A percentile compares a stretch with the other conserved stretches of the same genome.
Evolutionary conservation across 495 filamentous ascomycete species (phyloP).

Genomic region (Xylaria sp.): DNA sequence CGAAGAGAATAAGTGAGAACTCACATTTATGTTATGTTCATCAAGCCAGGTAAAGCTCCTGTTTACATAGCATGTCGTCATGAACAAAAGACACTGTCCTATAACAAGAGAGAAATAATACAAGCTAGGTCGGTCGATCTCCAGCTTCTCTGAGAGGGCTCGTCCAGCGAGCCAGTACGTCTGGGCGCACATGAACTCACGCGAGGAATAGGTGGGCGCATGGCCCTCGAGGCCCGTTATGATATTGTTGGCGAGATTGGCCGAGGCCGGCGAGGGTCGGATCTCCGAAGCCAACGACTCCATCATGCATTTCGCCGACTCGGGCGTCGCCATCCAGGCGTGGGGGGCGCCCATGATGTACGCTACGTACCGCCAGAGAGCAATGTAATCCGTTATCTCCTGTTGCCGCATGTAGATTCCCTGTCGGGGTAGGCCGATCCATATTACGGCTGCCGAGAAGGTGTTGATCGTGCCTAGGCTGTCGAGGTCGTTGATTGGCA

Average conservation of each 20-base stretch:
- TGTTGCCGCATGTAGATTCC: constrained; percentile 68
- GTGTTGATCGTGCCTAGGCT: constrained; percentile 71
- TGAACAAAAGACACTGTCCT: constrained; percentile 73
- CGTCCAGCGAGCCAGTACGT: constrained; percentile 74
- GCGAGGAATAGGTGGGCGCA: constrained; percentile 67
- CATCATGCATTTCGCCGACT: constrained; percentile 65
- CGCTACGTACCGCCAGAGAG: constrained; percentile 77
- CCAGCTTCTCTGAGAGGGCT: constrained; percentile 65
- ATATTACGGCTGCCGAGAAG: constrained; percentile 72
- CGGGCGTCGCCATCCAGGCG: constrained; percentile 60
- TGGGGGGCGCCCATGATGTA: constrained; percentile 74
- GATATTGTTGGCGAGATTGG: constrained; percentile 75
- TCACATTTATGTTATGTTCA: constrained; percentile 59
- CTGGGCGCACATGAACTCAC: constrained; percentile 68
- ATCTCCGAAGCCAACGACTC: constrained; percentile 71
- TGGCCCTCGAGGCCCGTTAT: constrained; percentile 67
- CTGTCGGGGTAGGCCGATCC: constrained; percentile 72
- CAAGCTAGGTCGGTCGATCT: constrained; percentile 59
- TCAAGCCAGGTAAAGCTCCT: constrained; percentile 66
- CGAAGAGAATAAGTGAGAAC: constrained; percentile 7
- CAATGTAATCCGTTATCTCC: constrained; percentile 73
- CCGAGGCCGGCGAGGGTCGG: constrained; percentile 64
- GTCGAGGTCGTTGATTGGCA: constrained; percentile 80
- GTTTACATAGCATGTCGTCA: constrained; percentile 58
- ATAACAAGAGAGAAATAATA: constrained; percentile 68